Evolutionary conservation across 352 stramenopile genomes (phyloP), one percentile per base, ranked within the genome.

Genomic region (Phytophthora nicotianae): DNA sequence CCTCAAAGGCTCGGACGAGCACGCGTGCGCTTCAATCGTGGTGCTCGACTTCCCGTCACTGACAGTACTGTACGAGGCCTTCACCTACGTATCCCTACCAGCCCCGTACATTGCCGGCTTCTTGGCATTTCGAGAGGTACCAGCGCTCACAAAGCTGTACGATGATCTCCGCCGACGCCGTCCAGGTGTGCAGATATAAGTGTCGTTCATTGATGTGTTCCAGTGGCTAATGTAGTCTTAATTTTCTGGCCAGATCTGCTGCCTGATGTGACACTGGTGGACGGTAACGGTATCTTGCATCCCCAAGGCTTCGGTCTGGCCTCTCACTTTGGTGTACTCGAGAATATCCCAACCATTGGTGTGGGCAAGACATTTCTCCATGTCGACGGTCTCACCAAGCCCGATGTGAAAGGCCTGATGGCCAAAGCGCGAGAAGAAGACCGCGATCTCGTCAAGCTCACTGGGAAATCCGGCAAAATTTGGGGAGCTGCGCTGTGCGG

Each of bases 321-420:
- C 11, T 98, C 86, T 27, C 95, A 98, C 73, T 86, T 99, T 32
- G 95, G 95, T 16, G 91, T 98, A 20, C 72, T 96, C 7, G 83
- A 82, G 38, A 70, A 75, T n/a, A 86, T 98, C 43, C 88, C 89
- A 4, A 98, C 91, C 0, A 89, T 98, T 45, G 95, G 96, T 5
- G 81, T 98, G 10, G 86, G 85, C 32, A 96, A 96, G 66, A 95
- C 82, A 3, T 96, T 98, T 58, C 79, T 97, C 20, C 86, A 96
- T 51, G 78, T 97, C 14, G 89, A 97, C 53, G 89, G 90, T 11
- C 79, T 95, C 27, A 93, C 90, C 3, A 92, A 91, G 35, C 35
- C 66, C 7, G 74, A 83, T 45, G 81, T 91, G 29, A 88, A 84
- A 62, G 43, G 53, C 16, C 51, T 81, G 6, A 83, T 95, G 73